These are phyloP conservation scores for Lactarius trivialis DNA, from an alignment of 768 basidiomycete genomes.

Conservation along the genomic window DNA sequence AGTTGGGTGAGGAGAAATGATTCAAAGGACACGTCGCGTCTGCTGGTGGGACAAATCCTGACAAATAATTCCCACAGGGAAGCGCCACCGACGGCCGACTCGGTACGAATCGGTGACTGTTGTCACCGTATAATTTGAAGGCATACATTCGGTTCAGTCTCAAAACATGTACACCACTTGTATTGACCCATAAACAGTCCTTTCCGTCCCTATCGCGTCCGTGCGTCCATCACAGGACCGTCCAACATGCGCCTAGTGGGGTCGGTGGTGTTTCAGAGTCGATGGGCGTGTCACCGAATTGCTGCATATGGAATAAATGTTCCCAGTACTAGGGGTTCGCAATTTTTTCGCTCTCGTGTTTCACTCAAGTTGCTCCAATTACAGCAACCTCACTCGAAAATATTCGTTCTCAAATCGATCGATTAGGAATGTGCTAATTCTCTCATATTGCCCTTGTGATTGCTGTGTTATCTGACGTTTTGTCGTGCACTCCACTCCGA, in stretches of 20 bases:
- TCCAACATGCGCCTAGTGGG: neutral
- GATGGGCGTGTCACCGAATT: neutral
- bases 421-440: neutral
- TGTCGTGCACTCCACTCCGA: constrained; percentile 4
- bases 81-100: neutral
- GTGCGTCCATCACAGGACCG: neutral
- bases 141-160: neutral
- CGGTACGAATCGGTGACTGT: no score
- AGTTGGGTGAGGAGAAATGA: neutral
- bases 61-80: constrained; percentile 8
- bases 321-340: neutral
- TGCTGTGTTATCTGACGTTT: constrained; percentile 2
- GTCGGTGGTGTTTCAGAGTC: neutral
- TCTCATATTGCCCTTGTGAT: neutral
- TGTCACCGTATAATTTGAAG: no score
- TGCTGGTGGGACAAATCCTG: neutral
- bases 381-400: neutral
- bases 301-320: neutral
- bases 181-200: neutral
- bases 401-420: constrained; percentile 3
- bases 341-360: neutral
- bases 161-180: neutral
- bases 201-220: neutral
- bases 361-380: neutral
- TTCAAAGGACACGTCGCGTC: constrained; percentile 20